Conservation (phyloP, 352 stramenopile species). For the Phytophthora chlamydospora region DNA sequence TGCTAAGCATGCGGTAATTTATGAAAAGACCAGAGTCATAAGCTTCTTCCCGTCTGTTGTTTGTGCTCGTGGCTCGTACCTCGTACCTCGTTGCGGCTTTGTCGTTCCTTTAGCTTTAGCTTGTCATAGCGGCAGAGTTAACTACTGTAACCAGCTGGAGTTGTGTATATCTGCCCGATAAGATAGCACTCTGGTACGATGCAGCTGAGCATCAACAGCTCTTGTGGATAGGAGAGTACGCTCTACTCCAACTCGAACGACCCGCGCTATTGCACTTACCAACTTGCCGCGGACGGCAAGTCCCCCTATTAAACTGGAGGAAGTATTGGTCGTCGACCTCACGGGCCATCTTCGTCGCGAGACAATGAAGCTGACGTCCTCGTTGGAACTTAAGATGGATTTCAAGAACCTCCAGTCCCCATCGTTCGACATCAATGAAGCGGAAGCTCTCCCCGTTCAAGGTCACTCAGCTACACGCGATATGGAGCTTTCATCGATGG, state of each 20-base stretch:
- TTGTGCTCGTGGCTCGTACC: constrained; percentile 7
- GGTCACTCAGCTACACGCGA: background rate
- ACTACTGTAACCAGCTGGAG: background rate
- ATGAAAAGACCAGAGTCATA: constrained; percentile 23
- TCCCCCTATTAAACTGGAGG: constrained; percentile 11
- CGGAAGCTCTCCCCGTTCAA: background rate
- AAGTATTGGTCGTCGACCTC: constrained; percentile 27
- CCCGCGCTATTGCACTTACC: background rate
- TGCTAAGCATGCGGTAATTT: constrained; percentile 41
- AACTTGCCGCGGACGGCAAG: constrained; percentile 2
- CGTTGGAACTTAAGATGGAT: constrained; percentile 25
- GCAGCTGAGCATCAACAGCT: constrained; percentile 17
- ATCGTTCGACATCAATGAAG: constrained; percentile 10
- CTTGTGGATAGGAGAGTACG: background rate
- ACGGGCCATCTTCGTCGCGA: constrained; percentile 21
- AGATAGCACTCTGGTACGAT: constrained; percentile 14
- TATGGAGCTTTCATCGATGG: constrained; percentile 10
- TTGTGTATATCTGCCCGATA: constrained; percentile 19
- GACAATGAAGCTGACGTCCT: constrained; percentile 19
- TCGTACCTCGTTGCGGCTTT: constrained; percentile 13
- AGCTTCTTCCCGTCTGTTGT: constrained; percentile 4
- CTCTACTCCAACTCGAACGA: background rate
- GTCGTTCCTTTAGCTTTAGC: background rate
- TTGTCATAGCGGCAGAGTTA: constrained; percentile 22
- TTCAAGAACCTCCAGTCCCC: constrained; percentile 27